These are phyloP conservation scores for Suhomyces terraborum DNA, from an alignment of 1,139 yeast genomes.

Conservation along the genomic window DNA sequence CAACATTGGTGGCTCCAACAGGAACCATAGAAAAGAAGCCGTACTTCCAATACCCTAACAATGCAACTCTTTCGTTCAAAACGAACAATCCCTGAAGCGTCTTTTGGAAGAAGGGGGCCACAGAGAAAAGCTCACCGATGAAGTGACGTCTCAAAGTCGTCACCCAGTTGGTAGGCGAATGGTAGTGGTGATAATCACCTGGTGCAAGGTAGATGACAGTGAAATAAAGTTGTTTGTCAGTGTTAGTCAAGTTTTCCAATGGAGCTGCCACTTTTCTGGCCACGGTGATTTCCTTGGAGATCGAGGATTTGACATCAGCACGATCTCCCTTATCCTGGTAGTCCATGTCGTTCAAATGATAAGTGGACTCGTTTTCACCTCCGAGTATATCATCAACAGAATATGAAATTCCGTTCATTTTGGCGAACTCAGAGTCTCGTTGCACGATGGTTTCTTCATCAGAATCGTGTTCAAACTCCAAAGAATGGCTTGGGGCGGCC, in stretches of 20 bases:
- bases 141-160: constrained; percentile 91
- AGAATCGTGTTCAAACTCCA: constrained; percentile 46
- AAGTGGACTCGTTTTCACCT: constrained; percentile 37
- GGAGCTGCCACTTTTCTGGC: constrained; percentile 43
- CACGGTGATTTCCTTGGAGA: constrained; percentile 43
- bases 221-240: constrained; percentile 69
- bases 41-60: constrained; percentile 93
- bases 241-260: constrained; percentile 29
- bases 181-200: constrained; percentile 97
- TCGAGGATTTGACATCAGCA: constrained; percentile 33
- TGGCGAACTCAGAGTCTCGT: constrained; percentile 77
- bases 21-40: constrained; percentile 99
- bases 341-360: constrained; percentile 46
- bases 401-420: constrained; percentile 72
- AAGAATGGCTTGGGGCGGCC: constrained; percentile 63
- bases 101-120: constrained; percentile 93
- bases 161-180: constrained; percentile 97
- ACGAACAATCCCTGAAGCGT: constrained; percentile 86
- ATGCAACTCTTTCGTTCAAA: constrained; percentile 91
- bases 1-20: constrained; percentile 98
- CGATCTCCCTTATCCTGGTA: constrained; percentile 65
- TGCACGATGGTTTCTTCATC: constrained; percentile 48
- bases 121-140: constrained; percentile 93
- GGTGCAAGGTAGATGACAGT: constrained; percentile 96
- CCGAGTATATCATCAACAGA: constrained; percentile 72